These are phyloP conservation scores for Parathielavia hyrcaniae DNA, from an alignment of 495 filamentous ascomycete genomes.

Conservation along the genomic window DNA sequence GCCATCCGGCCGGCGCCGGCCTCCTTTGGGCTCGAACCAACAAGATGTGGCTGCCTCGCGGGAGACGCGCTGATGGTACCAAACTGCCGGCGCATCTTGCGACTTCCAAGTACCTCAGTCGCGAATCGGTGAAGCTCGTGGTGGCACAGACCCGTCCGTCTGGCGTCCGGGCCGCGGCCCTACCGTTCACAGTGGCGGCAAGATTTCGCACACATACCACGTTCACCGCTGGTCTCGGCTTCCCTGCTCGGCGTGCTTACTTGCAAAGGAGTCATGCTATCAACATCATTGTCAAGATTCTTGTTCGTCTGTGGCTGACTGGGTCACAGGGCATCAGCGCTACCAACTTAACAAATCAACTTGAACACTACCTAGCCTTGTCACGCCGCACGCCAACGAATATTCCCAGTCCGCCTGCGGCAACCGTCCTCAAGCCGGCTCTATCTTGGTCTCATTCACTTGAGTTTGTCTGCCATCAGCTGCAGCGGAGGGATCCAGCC, in stretches of 20 bases:
- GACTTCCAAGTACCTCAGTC: background rate
- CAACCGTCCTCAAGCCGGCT: background rate
- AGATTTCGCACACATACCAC: background rate
- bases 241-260: background rate
- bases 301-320: background rate
- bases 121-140: background rate
- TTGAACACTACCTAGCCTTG: conserved; percentile 10
- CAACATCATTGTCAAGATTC: background rate
- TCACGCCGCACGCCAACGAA: conserved; percentile 3
- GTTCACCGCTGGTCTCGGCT: background rate
- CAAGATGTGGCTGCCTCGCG: background rate
- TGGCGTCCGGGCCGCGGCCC: conserved; percentile 4
- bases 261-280: conserved; percentile 3
- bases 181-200: background rate
- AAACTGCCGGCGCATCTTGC: background rate
- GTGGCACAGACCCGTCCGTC: conserved; percentile 3
- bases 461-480: background rate
- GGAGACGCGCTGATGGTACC: background rate
- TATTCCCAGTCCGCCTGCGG: background rate
- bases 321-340: conserved; percentile 1
- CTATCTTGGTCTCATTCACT: background rate
- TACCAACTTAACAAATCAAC: background rate
- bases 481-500: background rate
- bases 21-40: background rate
- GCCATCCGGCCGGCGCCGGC: background rate